These are phyloP conservation scores for Gossypium laxum DNA, from an alignment of 441 rosid species.

Conservation along the genomic window DNA sequence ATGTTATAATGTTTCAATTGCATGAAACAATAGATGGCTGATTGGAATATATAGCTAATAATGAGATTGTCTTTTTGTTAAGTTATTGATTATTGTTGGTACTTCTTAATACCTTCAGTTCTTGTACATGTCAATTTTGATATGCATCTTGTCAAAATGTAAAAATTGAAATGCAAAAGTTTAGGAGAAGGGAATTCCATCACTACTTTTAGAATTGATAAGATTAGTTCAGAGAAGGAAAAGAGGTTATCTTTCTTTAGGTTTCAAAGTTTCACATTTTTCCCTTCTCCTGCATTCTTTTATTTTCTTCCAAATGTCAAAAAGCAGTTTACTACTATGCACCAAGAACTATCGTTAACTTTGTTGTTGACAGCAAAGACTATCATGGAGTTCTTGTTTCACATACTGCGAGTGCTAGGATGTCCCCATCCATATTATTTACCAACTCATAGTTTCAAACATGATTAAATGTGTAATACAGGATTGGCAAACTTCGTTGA, in stretches of 20 bases:
- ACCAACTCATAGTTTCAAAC: not conserved
- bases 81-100: not conserved
- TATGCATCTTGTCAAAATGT: not conserved
- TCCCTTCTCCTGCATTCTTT: not conserved
- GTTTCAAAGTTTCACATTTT: not conserved
- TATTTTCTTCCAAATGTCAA: not conserved
- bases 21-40: not conserved
- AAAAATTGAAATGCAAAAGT: not conserved
- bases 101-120: conserved; percentile 3
- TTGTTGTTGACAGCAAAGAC: not conserved
- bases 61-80: not conserved
- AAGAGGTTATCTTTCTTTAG: not conserved
- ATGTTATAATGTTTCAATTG: not conserved
- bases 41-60: not conserved
- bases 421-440: not conserved
- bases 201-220: not conserved
- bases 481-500: conserved; percentile 64
- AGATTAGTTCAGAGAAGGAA: not conserved
- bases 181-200: not conserved
- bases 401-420: not conserved
- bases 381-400: not conserved
- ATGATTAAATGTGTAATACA: conserved; percentile 31
- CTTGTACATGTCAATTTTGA: conserved; percentile 1
- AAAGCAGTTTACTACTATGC: not conserved
- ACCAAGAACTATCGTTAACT: not conserved